A percentile compares a stretch with the other conserved stretches of the same genome.
These are phyloP conservation scores for Exophiala sp. DNA, from an alignment of 2,329 filamentous ascomycete genomes.

Conservation along the genomic window DNA sequence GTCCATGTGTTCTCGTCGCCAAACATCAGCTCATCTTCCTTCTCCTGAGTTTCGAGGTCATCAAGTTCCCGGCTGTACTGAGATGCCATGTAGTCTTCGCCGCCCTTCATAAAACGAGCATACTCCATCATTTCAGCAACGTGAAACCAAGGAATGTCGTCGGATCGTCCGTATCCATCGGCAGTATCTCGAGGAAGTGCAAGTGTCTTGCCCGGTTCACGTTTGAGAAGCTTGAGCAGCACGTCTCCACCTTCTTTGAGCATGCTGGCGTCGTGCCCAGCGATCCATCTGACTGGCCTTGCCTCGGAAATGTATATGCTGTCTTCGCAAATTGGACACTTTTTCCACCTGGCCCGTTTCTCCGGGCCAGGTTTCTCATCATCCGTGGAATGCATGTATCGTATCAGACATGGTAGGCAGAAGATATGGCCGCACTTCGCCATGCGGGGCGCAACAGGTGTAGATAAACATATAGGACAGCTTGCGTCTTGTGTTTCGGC, in stretches of 20 bases:
- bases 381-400: constrained; percentile 92
- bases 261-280: constrained; percentile 76
- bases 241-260: constrained; percentile 85
- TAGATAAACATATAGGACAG: constrained; percentile 92
- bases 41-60: constrained; percentile 70
- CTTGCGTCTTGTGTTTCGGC: constrained; percentile 81
- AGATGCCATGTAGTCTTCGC: constrained; percentile 76
- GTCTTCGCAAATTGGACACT: constrained; percentile 95
- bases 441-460: constrained; percentile 92
- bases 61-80: constrained; percentile 78
- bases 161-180: constrained; percentile 63
- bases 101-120: constrained; percentile 91
- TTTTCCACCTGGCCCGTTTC: constrained; percentile 79
- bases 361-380: constrained; percentile 58
- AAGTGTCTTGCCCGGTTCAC: constrained; percentile 75
- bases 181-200: constrained; percentile 81
- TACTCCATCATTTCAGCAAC: constrained; percentile 93
- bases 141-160: constrained; percentile 92
- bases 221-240: constrained; percentile 78
- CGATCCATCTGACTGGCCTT: constrained; percentile 84
- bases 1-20: constrained; percentile 93
- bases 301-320: constrained; percentile 88
- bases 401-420: constrained; percentile 85
- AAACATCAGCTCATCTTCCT: constrained; percentile 87
- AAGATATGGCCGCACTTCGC: constrained; percentile 97